Percentiles rank a stretch among this genome's conserved stretches.
Conservation (phyloP, 306 rosid genomes). For the Casuarina glauca region DNA sequence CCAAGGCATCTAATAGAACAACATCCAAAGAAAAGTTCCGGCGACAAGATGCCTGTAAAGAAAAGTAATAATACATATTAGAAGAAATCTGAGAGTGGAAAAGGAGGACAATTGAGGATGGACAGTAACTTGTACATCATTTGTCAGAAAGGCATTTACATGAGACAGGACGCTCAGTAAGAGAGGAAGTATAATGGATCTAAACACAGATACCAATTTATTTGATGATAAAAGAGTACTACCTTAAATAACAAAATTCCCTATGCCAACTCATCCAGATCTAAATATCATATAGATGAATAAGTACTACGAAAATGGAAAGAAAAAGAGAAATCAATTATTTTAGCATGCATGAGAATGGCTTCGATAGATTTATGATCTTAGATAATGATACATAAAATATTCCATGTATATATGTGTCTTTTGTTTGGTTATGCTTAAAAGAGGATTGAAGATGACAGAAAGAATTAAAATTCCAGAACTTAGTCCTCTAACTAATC, state of each 20-base stretch:
- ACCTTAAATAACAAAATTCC: background rate
- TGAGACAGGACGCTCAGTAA: background rate
- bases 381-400: background rate
- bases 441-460: background rate
- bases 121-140: conserved; percentile 1
- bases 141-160: background rate
- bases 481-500: background rate
- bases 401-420: too few species aligned
- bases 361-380: background rate
- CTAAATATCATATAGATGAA: background rate
- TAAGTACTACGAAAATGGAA: background rate
- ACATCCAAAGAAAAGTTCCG: conserved; percentile 88
- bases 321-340: background rate
- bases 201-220: too few species aligned
- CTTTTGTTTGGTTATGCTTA: background rate
- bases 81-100: conserved; percentile 20
- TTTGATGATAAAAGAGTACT: background rate
- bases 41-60: conserved; percentile 87
- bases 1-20: conserved; percentile 56
- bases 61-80: conserved; percentile 30
- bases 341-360: conserved; percentile 6
- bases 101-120: background rate
- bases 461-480: background rate
- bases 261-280: background rate
- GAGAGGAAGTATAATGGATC: too few species aligned